Percentiles rank a stretch among this genome's conserved stretches.
Conservation (phyloP, 108 stramenopile genomes). For the Tribonema minus region DNA sequence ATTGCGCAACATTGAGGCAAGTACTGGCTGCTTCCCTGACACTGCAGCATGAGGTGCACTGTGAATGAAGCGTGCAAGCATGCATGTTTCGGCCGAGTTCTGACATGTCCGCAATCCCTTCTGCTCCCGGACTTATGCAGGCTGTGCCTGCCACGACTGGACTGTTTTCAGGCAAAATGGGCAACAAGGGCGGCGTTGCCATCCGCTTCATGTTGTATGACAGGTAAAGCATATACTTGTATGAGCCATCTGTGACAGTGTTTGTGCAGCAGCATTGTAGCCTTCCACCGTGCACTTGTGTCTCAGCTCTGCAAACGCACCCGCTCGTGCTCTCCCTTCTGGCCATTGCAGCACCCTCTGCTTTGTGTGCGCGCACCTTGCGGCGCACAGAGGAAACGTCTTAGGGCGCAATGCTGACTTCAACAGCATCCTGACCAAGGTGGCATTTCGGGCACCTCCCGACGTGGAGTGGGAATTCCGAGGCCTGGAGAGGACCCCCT, state of each 20-base stretch:
- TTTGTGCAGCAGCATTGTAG: neutral
- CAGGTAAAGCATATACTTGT: neutral
- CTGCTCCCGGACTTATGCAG: too few species aligned
- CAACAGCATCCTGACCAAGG: conserved; percentile 43
- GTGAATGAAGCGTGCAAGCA: too few species aligned
- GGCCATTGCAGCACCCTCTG: conserved; percentile 65
- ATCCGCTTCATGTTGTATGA: conserved; percentile 32
- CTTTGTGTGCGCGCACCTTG: conserved; percentile 92
- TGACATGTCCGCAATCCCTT: too few species aligned
- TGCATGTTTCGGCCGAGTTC: too few species aligned
- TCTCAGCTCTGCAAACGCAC: neutral
- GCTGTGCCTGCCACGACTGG: too few species aligned
- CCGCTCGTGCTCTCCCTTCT: neutral
- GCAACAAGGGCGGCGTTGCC: conserved; percentile 95
- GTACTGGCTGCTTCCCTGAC: too few species aligned
- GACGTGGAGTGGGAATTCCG: conserved; percentile 24
- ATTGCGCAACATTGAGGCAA: too few species aligned
- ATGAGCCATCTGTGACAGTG: neutral
- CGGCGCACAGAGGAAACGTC: conserved; percentile 95
- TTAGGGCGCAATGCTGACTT: conserved; percentile 90
- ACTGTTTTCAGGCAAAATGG: conserved; percentile 99
- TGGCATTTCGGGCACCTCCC: conserved; percentile 21
- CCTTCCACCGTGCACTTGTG: neutral
- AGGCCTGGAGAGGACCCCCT: neutral
- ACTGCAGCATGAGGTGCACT: too few species aligned